Conservation (phyloP, 1,284 basidiomycete genomes). For the Cutaneotrichosporon mucoides region DNA sequence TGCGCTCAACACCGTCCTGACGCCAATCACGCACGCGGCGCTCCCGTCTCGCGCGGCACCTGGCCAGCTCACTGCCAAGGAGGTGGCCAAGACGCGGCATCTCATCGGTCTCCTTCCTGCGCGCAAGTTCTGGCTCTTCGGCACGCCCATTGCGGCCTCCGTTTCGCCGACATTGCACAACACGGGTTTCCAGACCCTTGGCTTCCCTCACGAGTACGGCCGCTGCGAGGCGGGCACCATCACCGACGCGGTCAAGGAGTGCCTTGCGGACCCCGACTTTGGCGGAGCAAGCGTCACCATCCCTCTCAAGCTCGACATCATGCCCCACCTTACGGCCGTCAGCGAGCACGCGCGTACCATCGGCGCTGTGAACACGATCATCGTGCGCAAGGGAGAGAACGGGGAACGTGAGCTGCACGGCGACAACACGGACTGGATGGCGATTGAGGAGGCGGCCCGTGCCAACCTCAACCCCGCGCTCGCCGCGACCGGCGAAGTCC, state of each 20-base stretch:
- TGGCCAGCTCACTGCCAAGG: conserved; percentile 81
- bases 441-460: conserved; percentile 61
- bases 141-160: conserved; percentile 80
- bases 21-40: conserved; percentile 82
- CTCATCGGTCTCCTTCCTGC: conserved; percentile 73
- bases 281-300: conserved; percentile 96
- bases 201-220: conserved; percentile 74
- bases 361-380: conserved; percentile 89
- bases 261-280: conserved; percentile 67
- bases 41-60: conserved; percentile 82
- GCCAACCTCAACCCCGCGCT: conserved; percentile 39
- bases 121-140: conserved; percentile 78
- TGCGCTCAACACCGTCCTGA: conserved; percentile 78
- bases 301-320: conserved; percentile 83
- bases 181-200: conserved; percentile 73
- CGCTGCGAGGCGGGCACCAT: conserved; percentile 71
- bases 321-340: conserved; percentile 69
- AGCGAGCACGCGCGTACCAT: conserved; percentile 75
- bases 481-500: conserved; percentile 33
- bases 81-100: conserved; percentile 77
- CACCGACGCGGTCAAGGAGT: conserved; percentile 61
- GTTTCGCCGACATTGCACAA: conserved; percentile 94
- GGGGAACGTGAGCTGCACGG: conserved; percentile 62
- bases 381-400: conserved; percentile 55
- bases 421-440: conserved; percentile 92